Conservation (phyloP, 352 stramenopile genomes). For the Pythium myriotylum region DNA sequence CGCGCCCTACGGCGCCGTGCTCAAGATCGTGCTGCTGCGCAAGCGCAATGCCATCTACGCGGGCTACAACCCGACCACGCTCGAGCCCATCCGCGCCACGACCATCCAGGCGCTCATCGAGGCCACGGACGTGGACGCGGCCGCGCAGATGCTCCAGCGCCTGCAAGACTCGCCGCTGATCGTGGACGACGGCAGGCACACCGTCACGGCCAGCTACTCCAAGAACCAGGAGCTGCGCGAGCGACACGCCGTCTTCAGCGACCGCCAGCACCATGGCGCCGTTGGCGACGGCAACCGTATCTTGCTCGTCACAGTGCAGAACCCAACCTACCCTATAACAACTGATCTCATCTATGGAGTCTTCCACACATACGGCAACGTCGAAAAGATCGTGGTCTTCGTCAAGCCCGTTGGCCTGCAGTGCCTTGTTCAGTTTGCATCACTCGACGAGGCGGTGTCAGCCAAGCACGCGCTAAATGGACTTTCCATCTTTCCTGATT, state of each 20-base stretch:
- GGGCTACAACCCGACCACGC: slow-evolving; percentile 37
- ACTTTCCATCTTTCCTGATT: slow-evolving; percentile 61
- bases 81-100: slow-evolving; percentile 33
- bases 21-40: slow-evolving; percentile 51
- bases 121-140: slow-evolving; percentile 34
- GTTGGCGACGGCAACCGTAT: slow-evolving; percentile 47
- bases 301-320: slow-evolving; percentile 68
- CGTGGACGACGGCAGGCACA: slow-evolving; percentile 17
- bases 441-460: slow-evolving; percentile 38
- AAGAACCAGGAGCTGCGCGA: slow-evolving; percentile 69
- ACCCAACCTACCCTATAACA: slow-evolving; percentile 62
- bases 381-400: slow-evolving; percentile 70
- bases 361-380: slow-evolving; percentile 48
- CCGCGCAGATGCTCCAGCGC: slow-evolving; percentile 32
- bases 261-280: slow-evolving; percentile 8
- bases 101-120: slow-evolving; percentile 56
- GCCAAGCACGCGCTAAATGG: slow-evolving; percentile 55
- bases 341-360: slow-evolving; percentile 52
- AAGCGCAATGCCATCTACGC: slow-evolving; percentile 59
- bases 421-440: slow-evolving; percentile 60
- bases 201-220: slow-evolving; percentile 45
- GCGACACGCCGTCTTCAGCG: slow-evolving; percentile 18
- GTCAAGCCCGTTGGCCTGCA: slow-evolving; percentile 57
- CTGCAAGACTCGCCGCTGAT: slow-evolving; percentile 33
- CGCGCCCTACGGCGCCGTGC: slow-evolving; percentile 30